Base-by-base conservation (phyloP, 1,284 basidiomycete genomes). In the Trichosporon coremiiforme region DNA sequence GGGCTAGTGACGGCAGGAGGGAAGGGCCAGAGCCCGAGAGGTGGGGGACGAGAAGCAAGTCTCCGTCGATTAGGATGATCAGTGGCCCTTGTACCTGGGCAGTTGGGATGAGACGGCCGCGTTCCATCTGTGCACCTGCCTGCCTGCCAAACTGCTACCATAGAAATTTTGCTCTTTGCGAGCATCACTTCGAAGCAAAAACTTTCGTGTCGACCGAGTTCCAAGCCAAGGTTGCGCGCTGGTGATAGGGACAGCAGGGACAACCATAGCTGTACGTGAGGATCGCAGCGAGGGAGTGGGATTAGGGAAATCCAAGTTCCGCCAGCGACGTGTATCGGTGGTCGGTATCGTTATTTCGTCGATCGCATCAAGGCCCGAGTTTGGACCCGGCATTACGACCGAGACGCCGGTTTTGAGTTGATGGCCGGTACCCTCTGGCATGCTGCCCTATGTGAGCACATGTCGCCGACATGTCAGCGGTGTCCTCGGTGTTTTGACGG, bases 281-380 rank as follows among this genome's bases (percentile, higher is more conserved):
- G 17, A 50, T 10, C 6, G 33, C 7, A 8, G 33, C 6, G 33
- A 35, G 50, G 50, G 50, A 53, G 22, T 53, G 50, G 50, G 22
- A 53, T 22, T 53, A 53, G 50, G 50, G 10, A 53, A 53, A 53
- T 53, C 22, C 50, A 22, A 53, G 50, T 25, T 53, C 22, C n/a
- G 50, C 50, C 22, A 25, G 50, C 22, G 50, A 53, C 22, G 50
- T 53, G 50, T 17, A 53, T 53, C 50, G 50, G 20, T 22, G 50
- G 33, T 53, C 7, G n/a, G 22, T 22, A 20, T 53, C 50, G 50
- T 53, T 53, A 53, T 53, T 53, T 53, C 50, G 50, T 53, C 50
- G 50, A 53, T 53, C 50, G 50, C 50, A 53, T 22, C 50, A 53
- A 53, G 50, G 50, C 50, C 50, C 20, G 50, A 53, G 50, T 25